These are phyloP conservation scores for Picea sitchensis DNA, from an alignment of 75 land plant genomes.

Conservation along the genomic window DNA sequence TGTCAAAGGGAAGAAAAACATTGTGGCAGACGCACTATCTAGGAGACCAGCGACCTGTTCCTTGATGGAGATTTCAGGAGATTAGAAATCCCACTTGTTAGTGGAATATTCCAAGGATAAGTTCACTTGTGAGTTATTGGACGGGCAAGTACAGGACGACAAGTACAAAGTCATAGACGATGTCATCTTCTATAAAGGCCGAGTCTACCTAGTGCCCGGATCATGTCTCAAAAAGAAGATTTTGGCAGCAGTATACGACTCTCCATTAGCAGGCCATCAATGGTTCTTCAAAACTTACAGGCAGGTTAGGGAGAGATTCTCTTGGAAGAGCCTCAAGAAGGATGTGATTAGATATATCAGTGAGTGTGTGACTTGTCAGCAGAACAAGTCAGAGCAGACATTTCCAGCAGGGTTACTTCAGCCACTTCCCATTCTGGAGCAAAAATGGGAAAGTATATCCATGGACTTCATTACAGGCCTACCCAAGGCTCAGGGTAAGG, in stretches of 20 bases:
- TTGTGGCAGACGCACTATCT: constrained; percentile 12
- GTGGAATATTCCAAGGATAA: not conserved
- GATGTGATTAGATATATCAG: not conserved
- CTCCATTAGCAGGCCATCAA: not conserved
- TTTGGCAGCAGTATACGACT: not conserved
- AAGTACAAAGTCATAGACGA: not conserved
- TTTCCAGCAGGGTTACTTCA: constrained; percentile 8
- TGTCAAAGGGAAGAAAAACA: not conserved
- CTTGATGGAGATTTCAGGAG: not conserved
- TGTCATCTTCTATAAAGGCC: not conserved
- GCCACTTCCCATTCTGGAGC: constrained; percentile 8
- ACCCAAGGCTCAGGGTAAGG: constrained; percentile 5
- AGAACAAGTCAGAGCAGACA: not conserved
- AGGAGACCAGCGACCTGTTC: not conserved
- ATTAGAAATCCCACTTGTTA: not conserved
- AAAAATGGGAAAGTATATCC: constrained; percentile 14
- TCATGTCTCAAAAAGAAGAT: not conserved
- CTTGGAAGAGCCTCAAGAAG: constrained; percentile 6
- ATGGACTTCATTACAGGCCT: constrained; percentile 19
- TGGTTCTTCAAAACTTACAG: constrained; percentile 10
- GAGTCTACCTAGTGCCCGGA: not conserved
- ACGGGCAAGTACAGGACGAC: not conserved
- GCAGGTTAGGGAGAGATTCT: not conserved
- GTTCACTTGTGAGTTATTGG: not conserved
- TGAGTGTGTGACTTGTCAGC: constrained; percentile 13